These are phyloP conservation scores for Hypoxylon rickii DNA, from an alignment of 495 filamentous ascomycete species.

Conservation along the genomic window DNA sequence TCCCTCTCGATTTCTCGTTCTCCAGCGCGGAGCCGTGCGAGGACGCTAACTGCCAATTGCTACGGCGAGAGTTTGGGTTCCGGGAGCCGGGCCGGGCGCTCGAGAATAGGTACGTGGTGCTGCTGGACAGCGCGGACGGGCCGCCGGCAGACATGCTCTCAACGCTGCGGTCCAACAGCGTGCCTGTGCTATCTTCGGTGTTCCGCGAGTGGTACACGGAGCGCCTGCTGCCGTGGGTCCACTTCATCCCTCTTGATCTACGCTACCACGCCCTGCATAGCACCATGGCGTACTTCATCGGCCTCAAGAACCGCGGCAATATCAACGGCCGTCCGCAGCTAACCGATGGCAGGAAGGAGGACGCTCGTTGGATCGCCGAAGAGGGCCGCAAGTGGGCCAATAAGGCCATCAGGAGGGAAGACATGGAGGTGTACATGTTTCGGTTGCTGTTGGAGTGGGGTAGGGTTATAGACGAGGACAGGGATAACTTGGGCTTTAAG, in stretches of 20 bases:
- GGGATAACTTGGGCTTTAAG: conserved; percentile 62
- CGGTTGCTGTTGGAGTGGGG: conserved; percentile 78
- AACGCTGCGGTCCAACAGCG: conserved; percentile 63
- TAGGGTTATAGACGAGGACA: conserved; percentile 62
- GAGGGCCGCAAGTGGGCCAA: conserved; percentile 67
- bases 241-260: conserved; percentile 77
- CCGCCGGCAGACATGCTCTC: conserved; percentile 66
- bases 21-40: conserved; percentile 57
- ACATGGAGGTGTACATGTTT: conserved; percentile 85
- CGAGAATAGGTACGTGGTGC: conserved; percentile 58
- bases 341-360: conserved; percentile 37
- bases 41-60: conserved; percentile 54
- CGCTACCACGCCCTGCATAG: conserved; percentile 68
- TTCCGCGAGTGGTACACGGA: conserved; percentile 79
- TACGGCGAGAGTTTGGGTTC: conserved; percentile 57
- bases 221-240: conserved; percentile 71
- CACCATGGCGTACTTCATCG: conserved; percentile 66
- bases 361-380: conserved; percentile 65
- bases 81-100: conserved; percentile 47
- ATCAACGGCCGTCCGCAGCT: conserved; percentile 54
- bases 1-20: conserved; percentile 50
- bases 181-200: conserved; percentile 67
- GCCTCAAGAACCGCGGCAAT: conserved; percentile 43
- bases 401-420: conserved; percentile 71
- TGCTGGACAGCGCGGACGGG: conserved; percentile 72